Percentiles rank a stretch among this genome's conserved stretches.
phyloP scores from a whole-genome alignment of 805 yeast genomes.

The Cyberlindnera misumaiensis region DNA sequence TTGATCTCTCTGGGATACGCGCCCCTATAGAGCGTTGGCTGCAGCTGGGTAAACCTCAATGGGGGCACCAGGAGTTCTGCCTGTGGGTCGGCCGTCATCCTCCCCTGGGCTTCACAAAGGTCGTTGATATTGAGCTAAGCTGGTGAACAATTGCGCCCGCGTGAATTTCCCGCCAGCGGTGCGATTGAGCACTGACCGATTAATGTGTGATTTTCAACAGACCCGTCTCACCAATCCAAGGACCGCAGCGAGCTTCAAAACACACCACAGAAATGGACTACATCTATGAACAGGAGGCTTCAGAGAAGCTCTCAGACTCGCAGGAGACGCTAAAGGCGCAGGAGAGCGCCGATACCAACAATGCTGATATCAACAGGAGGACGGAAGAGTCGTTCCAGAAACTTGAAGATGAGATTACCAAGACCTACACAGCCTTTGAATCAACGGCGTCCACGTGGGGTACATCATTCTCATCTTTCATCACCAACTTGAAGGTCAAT shows the following conservation, averaged over 20 bases:
- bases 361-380: slow-evolving; percentile 28
- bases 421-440: slow-evolving; percentile 41
- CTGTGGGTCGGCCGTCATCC: background rate
- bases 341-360: slow-evolving; percentile 11
- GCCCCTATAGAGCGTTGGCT: slow-evolving; percentile 70
- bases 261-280: slow-evolving; percentile 19
- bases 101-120: no score
- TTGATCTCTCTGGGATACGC: slow-evolving; percentile 80
- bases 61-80: slow-evolving; percentile 54
- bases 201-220: no score
- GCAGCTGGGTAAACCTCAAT: slow-evolving; percentile 64
- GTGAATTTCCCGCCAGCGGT: no score
- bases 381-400: slow-evolving; percentile 48
- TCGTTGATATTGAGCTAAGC: no score
- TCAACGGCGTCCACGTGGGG: slow-evolving; percentile 31
- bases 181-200: no score
- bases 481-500: slow-evolving; percentile 29
- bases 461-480: slow-evolving; percentile 26
- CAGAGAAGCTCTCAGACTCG: slow-evolving; percentile 12
- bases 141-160: no score
- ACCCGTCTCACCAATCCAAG: no score
- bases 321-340: slow-evolving; percentile 16
- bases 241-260: no score
- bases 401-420: slow-evolving; percentile 48
- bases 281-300: slow-evolving; percentile 13